Base-by-base conservation (phyloP, 2,329 filamentous ascomycete species). In the Colletotrichum truncatum region DNA sequence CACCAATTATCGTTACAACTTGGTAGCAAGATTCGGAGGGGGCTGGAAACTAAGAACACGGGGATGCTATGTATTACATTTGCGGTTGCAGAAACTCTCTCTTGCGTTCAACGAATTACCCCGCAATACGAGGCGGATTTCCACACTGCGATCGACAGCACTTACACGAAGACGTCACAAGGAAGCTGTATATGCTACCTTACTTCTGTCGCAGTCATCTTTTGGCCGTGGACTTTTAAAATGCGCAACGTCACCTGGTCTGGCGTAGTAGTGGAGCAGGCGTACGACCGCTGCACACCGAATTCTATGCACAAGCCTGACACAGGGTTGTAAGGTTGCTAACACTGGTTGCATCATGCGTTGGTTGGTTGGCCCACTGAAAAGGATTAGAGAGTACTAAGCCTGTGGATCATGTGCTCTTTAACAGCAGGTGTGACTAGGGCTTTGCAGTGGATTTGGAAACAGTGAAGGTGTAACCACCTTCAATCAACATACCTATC, bases 141-240 rank as follows among this genome's bases (percentile, higher is more conserved):
- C 30, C 21, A 52, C 18, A 23, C 23, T 16, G 18, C 26, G 54
- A 58, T 58, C 54, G 23, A 25, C 54, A 21, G 30, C 41, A 25
- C 54, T 58, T 23, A 38, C 54, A 58, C 43, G 54, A 7, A 49
- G 21, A 58, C 54, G 41, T 58, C 41, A 58, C 54, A 16, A n/a
- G 43, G 21, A 28, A 49, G 54, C 38, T 8, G 32, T 23, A 58
- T 32, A 46, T 49, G 28, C 43, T 36, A 25, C 21, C 41, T 26
- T 36, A 12, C 8, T 32, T 25, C 26, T 18, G 25, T 48, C 30
- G 25, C 41, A 21, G n/a, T 49, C 46, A 30, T 58, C 16, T 38
- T 28, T 21, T 25, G 28, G 54, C 41, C 54, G 12, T 30, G 28
- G 49, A 58, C 41, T 32, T 58, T 58, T 41, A 49, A 38, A 30